Evolutionary conservation across 1,284 basidiomycete genomes (phyloP).

Genomic region (Austropuccinia psidii): DNA sequence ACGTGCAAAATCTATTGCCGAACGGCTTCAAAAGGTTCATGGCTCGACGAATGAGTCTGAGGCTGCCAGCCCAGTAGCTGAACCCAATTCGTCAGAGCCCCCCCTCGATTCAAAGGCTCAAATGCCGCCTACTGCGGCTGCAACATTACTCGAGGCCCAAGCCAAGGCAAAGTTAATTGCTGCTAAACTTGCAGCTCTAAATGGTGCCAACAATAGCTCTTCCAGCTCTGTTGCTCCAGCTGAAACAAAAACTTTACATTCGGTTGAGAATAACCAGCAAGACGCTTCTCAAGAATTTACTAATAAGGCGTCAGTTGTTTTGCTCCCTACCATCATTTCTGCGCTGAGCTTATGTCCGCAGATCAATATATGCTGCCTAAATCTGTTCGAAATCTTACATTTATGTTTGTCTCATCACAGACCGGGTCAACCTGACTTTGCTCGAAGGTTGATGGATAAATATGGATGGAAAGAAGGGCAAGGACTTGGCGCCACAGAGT

Average conservation of each 20-base stretch:
- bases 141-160: slow-evolving; percentile 31
- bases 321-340: not conserved
- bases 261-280: not conserved
- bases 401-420: not conserved
- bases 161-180: slow-evolving; percentile 32
- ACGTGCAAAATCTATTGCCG: slow-evolving; percentile 33
- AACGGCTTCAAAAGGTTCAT: slow-evolving; percentile 31
- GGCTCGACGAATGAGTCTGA: not conserved
- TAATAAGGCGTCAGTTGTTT: slow-evolving; percentile 32
- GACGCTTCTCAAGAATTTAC: not conserved
- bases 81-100: not conserved
- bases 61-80: not conserved
- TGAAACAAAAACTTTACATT: not conserved
- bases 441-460: slow-evolving; percentile 74
- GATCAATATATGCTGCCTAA: too few species aligned
- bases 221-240: not conserved
- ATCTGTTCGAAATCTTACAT: too few species aligned
- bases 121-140: not conserved
- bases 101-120: not conserved
- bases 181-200: slow-evolving; percentile 33
- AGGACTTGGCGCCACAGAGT: slow-evolving; percentile 71
- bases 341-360: too few species aligned
- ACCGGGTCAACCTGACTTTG: slow-evolving; percentile 57
- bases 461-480: slow-evolving; percentile 91
- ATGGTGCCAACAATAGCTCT: not conserved